Percentiles rank a stretch among this genome's conserved stretches.
Conservation (phyloP, 148 eudicot species). For the Drosera capensis region DNA sequence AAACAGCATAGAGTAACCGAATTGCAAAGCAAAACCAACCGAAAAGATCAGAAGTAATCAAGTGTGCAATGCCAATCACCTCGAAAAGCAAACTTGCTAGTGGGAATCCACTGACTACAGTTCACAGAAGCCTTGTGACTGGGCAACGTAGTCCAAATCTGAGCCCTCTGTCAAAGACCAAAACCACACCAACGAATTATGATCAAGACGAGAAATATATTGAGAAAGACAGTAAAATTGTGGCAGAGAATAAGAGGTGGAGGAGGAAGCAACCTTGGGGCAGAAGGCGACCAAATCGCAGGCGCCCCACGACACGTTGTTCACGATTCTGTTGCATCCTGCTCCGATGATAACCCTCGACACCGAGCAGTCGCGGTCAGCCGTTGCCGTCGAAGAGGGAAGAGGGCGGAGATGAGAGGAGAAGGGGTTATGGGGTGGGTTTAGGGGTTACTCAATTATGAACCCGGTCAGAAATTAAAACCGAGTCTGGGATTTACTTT, state of each 20-base stretch:
- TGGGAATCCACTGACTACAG: conserved; percentile 84
- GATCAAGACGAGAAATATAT: neutral
- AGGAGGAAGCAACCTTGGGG: conserved; percentile 36
- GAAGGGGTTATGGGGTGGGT: too few species aligned
- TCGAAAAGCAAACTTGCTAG: conserved; percentile 56
- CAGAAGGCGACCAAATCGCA: conserved; percentile 56
- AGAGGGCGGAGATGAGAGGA: too few species aligned
- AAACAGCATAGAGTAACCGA: too few species aligned
- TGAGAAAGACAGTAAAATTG: neutral
- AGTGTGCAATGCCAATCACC: too few species aligned
- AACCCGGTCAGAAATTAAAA: too few species aligned
- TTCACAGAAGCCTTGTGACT: conserved; percentile 80
- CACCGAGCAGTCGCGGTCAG: conserved; percentile 12
- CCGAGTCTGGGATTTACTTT: too few species aligned
- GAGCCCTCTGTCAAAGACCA: conserved; percentile 35
- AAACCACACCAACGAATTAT: neutral
- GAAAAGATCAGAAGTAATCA: too few species aligned
- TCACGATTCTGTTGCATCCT: conserved; percentile 83
- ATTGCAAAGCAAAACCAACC: conserved; percentile 68
- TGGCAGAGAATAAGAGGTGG: neutral
- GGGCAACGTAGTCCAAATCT: conserved; percentile 67
- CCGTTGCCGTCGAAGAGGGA: too few species aligned
- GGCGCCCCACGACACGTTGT: conserved; percentile 91
- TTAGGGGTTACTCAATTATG: too few species aligned
- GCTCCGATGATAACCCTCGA: conserved; percentile 66